Percentiles rank a stretch among this genome's conserved stretches.
These are phyloP conservation scores for Peronospora farinosa DNA, from an alignment of 352 stramenopile species.

Conservation along the genomic window DNA sequence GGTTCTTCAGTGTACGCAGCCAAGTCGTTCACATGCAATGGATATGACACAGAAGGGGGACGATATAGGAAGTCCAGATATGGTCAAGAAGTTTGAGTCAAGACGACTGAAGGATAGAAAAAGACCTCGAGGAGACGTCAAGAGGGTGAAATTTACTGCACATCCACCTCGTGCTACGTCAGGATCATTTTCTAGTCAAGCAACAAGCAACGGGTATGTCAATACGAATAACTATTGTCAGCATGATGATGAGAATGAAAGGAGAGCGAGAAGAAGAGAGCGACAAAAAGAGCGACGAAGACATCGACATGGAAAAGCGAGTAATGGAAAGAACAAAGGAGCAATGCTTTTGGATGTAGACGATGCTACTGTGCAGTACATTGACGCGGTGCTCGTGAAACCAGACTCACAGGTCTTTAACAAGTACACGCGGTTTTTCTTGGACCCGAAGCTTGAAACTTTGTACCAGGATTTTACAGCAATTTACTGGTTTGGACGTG, in stretches of 20 bases:
- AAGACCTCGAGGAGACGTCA: constrained; percentile 17
- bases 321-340: constrained; percentile 24
- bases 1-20: constrained; percentile 12
- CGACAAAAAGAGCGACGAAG: constrained; percentile 18
- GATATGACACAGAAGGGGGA: constrained; percentile 1
- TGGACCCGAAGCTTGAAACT: constrained; percentile 63
- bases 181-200: constrained; percentile 12
- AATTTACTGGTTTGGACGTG: constrained; percentile 73
- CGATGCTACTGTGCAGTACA: constrained; percentile 64
- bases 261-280: constrained; percentile 16
- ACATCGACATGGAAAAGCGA: constrained; percentile 15
- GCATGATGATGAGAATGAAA: constrained; percentile 15
- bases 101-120: constrained; percentile 20
- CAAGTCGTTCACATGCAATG: background rate
- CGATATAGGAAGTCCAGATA: background rate
- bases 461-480: constrained; percentile 84
- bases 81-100: background rate
- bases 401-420: constrained; percentile 71
- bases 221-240: constrained; percentile 10
- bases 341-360: constrained; percentile 34
- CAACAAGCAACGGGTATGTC: constrained; percentile 5
- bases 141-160: constrained; percentile 26
- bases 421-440: constrained; percentile 73
- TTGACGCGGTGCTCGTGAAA: constrained; percentile 67
- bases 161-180: constrained; percentile 9